Evolutionary conservation across 2,329 filamentous ascomycete species (phyloP).

Genomic region (Pseudogymnoascus sp.): DNA sequence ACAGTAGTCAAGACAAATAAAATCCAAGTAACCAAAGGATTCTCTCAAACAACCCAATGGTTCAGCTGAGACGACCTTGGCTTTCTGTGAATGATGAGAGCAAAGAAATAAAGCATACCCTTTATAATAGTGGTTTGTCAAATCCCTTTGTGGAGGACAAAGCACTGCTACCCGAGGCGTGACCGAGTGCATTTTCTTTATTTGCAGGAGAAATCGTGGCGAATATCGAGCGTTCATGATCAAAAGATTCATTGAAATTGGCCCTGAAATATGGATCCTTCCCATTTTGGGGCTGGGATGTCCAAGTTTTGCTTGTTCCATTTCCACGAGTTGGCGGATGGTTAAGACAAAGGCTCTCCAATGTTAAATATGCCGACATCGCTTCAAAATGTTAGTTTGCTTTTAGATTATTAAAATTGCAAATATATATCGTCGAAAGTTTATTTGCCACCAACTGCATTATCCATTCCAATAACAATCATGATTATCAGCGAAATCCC

Average conservation of each 20-base stretch:
- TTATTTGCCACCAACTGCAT: neutral
- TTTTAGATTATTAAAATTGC: neutral
- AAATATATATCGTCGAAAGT: neutral
- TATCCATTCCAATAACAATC: neutral
- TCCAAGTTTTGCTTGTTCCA: neutral
- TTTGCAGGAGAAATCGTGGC: neutral
- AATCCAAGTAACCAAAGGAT: neutral
- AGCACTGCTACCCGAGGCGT: neutral
- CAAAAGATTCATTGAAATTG: neutral
- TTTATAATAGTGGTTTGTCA: neutral
- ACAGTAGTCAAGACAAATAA: neutral
- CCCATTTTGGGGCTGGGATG: neutral
- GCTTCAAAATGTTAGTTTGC: neutral
- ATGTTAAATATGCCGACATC: neutral
- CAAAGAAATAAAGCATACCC: neutral
- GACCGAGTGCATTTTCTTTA: neutral
- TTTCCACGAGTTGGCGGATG: neutral
- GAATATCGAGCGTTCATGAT: neutral
- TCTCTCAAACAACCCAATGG: neutral
- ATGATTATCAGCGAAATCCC: neutral
- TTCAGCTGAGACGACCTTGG: neutral
- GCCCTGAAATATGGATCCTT: neutral
- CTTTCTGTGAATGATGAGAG: neutral
- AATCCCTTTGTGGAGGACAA: neutral
- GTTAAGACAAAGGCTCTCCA: neutral